phyloP scores from a whole-genome alignment of 352 stramenopile genomes.

The Pythium biforme region DNA sequence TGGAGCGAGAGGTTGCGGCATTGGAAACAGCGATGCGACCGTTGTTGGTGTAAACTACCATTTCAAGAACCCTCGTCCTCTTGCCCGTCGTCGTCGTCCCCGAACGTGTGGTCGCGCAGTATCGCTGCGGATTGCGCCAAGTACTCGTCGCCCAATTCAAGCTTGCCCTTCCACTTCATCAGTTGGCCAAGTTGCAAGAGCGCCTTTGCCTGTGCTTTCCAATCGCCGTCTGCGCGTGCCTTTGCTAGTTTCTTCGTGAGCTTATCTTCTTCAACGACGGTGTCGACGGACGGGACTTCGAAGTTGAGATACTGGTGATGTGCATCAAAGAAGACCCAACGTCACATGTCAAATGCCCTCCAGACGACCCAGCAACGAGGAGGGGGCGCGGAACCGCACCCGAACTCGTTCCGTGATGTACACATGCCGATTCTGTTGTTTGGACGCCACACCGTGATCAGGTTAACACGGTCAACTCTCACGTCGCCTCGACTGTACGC shows the following conservation, averaged over 20 bases:
- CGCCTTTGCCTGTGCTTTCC: constrained; percentile 62
- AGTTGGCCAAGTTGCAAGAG: constrained; percentile 71
- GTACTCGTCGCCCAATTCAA: constrained; percentile 46
- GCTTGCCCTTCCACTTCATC: constrained; percentile 68
- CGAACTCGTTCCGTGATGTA: constrained; percentile 75
- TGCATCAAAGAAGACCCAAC: neutral
- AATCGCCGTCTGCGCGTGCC: constrained; percentile 42
- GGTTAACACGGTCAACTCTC: too few species aligned
- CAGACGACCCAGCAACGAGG: neutral
- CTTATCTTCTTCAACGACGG: constrained; percentile 73
- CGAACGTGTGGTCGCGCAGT: constrained; percentile 56
- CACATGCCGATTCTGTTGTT: constrained; percentile 57
- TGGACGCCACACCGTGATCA: too few species aligned
- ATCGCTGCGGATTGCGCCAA: constrained; percentile 54
- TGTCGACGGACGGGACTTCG: constrained; percentile 65
- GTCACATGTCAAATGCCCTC: neutral
- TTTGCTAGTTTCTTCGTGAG: constrained; percentile 49
- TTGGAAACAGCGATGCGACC: constrained; percentile 14
- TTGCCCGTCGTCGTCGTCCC: constrained; percentile 27
- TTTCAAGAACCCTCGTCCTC: constrained; percentile 4
- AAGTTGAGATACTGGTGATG: constrained; percentile 58
- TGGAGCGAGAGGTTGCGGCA: constrained; percentile 13
- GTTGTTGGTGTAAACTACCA: constrained; percentile 3
- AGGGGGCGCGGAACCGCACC: constrained; percentile 28
- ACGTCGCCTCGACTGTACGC: neutral